Evolutionary conservation across 1,284 basidiomycete species (phyloP), one percentile per base, ranked within the genome.

Genomic region (Cryptococcus sp.): DNA sequence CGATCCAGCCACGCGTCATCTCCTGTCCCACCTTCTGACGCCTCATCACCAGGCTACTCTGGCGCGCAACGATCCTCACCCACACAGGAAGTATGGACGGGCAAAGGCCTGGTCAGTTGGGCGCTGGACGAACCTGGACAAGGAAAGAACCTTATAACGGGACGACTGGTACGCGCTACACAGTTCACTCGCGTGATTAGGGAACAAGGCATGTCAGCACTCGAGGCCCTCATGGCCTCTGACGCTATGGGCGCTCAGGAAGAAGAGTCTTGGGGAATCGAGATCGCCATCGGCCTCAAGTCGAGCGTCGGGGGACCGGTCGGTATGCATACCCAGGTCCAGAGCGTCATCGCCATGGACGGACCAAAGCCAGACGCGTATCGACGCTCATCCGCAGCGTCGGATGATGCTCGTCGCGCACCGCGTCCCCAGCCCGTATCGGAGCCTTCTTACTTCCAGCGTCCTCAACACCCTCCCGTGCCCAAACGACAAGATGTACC

Each of bases 91-190:
- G 74, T 77, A 47, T 77, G 76, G 76, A 72, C 73, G 11, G 76
- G 76, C 20, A 76, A 75, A 50, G 76, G 76, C 0, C 59, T 76
- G 1, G 58, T 77, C 27, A 68, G 64, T 38, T 74, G 73, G 73
- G 73, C 74, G 27, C 58, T 76, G 3, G 63, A 65, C 1, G 76
- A 77, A 52, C 67, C 69, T 4, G 71, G 71, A 22, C 61, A 63
- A 30, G 74, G 74, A 8, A 77, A 76, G 60, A 74, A 68, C 47
- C 65, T 77, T 48, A 75, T 77, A 50, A 76, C 74, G 1, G 76
- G 76, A 17, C 60, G 76, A 39, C 57, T 77, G 13, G 57, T 70
- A 13, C 54, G 61, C 25, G 54, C 53, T 4, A 27, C 16, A 19
- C 63, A 62, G 3, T 73, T 71, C 53, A 23, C 64, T 1, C 20